Base-by-base conservation (phyloP, 1,284 basidiomycete species). In the Puccinia horiana region DNA sequence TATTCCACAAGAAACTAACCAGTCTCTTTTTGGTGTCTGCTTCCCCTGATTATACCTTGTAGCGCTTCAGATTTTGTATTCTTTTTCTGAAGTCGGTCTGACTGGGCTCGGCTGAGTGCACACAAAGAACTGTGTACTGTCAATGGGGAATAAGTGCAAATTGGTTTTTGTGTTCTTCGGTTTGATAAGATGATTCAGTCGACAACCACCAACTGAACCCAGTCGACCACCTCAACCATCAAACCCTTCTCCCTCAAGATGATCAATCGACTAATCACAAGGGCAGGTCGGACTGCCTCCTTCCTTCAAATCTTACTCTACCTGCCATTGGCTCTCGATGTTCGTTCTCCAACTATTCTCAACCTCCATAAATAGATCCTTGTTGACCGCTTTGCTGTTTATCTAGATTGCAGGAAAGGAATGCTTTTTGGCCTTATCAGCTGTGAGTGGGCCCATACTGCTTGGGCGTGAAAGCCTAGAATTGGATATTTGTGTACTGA, bases 381-480 rank as follows among this genome's bases (percentile, higher is more conserved):
- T 49, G 61, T 29, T 18, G 20, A 1, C 37, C 58, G 20, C 32
- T 23, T 42, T 14, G n/a, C n/a, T n/a, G n/a, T 11, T 29, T 29
- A 37, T 49, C 0, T 65, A 84, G 79, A 85, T 86, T 52, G 86
- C 86, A 14, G 86, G 86, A 29, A 84, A 84, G 61, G 81, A 85
- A 49, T 83, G 83, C 61, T 85, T 86, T 83, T 84, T 86, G 65
- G 85, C 85, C 4, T 83, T 86, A 26, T 86, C 85, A 3, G 83
- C 85, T 52, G 83, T 84, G 40, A 69, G 77, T 47, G 49, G 20
- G 56, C 40, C 18, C 42, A 23, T 23, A 35, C 6, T n/a, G 11
- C 32, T 42, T 52, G 11, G 32, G 23, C n/a, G 37, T 14, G 37
- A 58, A 69, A 69, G 35, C 18, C 20, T 26, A 35, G 67, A 61